phyloP scores from a whole-genome alignment of 2,329 filamentous ascomycete species.

The Fonsecaea multimorphosa region DNA sequence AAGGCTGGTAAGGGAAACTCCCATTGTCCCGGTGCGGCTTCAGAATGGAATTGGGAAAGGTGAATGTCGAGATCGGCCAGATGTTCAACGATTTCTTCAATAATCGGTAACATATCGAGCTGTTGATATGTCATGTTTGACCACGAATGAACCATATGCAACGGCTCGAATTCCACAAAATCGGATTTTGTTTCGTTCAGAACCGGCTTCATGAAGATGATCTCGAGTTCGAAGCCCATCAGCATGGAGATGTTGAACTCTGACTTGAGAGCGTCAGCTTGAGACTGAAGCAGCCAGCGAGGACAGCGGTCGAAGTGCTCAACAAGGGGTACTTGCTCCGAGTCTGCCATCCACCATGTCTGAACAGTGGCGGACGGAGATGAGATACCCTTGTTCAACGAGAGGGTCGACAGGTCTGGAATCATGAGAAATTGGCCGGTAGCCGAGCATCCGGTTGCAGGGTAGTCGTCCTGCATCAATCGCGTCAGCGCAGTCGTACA shows the following conservation, averaged over 20 bases:
- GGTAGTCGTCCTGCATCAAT: conserved; percentile 71
- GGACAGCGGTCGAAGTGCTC: conserved; percentile 60
- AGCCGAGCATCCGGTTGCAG: conserved; percentile 58
- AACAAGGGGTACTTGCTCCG: conserved; percentile 39
- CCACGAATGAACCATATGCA: conserved; percentile 73
- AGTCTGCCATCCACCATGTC: conserved; percentile 67
- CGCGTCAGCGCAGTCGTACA: conserved; percentile 70
- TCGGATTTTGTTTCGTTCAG: conserved; percentile 40
- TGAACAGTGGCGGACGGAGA: conserved; percentile 68
- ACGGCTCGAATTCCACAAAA: conserved; percentile 50
- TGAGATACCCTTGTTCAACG: conserved; percentile 62
- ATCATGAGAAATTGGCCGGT: conserved; percentile 71
- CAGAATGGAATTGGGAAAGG: conserved; percentile 75
- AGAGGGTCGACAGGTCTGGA: conserved; percentile 69
- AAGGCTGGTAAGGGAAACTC: conserved; percentile 73
- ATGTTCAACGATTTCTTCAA: conserved; percentile 69
- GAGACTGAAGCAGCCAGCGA: conserved; percentile 64
- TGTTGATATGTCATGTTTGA: conserved; percentile 68
- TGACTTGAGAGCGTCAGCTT: conserved; percentile 59
- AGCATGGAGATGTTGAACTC: conserved; percentile 64
- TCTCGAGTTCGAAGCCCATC: conserved; percentile 82
- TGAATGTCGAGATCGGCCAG: conserved; percentile 68
- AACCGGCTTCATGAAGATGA: conserved; percentile 68
- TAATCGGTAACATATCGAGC: conserved; percentile 61
- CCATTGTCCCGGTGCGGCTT: conserved; percentile 75